Base-by-base conservation (phyloP, 2,329 filamentous ascomycete genomes). In the Arthrobotrys sinensis region DNA sequence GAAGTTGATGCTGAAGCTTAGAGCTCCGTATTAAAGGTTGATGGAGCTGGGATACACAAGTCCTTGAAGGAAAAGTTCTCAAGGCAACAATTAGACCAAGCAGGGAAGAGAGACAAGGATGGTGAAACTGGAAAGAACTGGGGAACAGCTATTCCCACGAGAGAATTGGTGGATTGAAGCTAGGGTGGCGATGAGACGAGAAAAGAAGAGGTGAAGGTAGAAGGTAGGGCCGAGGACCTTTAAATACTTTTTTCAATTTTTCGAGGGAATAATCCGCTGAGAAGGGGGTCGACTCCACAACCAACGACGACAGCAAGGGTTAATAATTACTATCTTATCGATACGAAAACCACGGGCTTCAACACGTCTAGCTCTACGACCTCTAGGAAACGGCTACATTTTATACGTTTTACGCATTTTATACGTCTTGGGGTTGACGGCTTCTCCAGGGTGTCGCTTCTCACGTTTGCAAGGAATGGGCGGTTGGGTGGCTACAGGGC, bases 401-500 rank as follows among this genome's bases (percentile, higher is more conserved):
- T 34, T 55, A 55, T 55, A 55, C 2, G 16, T 55, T 55, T 24
- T 45, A 16, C n/a, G 8, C 36, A 12, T 8, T 12, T 14, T 19
- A 19, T 55, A 19, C 14, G 8, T 4, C 2, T 14, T 14, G n/a
- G 28, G 1, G 19, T 38, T 4, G 8, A 19, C n/a, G 32, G 32
- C 21, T 19, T 34, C n/a, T n/a, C 28, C n/a, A 14, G 8, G 36
- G n/a, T 16, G n/a, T 14, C 11, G 4, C 11, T 14, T 60, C 53
- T 16, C 34, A 60, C 53, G 34, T 60, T 60, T 60, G 34, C 34
- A 16, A 40, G 36, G 53, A 60, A 43, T 60, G 34, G 21, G 24
- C 48, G 36, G 36, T 36, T 60, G 36, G 11, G 8, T 36, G 19
- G 19, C 53, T 60, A 14, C 53, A 52, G 24, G 52, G 32, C 52